phyloP scores from a whole-genome alignment of 805 yeast species.

The Saturnispora sekii region DNA sequence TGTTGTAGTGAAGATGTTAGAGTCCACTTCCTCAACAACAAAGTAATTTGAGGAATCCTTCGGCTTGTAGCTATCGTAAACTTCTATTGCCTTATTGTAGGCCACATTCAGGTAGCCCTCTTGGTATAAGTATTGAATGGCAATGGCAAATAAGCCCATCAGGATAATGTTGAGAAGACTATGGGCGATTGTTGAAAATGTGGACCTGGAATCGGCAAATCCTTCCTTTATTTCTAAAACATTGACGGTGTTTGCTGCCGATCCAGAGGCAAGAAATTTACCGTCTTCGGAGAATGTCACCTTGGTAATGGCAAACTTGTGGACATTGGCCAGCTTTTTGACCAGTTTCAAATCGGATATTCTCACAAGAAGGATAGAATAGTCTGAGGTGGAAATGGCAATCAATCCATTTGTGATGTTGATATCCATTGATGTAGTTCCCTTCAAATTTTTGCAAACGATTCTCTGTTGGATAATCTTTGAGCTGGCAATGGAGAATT shows the following conservation, averaged over 20 bases:
- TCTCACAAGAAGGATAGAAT: conserved; percentile 50
- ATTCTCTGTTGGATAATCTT: conserved; percentile 33
- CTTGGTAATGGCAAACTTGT: conserved; percentile 68
- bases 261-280: conserved; percentile 54
- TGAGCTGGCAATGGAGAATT: conserved; percentile 34
- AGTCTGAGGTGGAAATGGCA: conserved; percentile 57
- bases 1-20: neutral
- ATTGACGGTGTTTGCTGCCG: conserved; percentile 68
- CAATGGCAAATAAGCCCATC: conserved; percentile 18
- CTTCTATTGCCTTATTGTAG: conserved; percentile 15
- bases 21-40: conserved; percentile 24
- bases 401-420: conserved; percentile 30
- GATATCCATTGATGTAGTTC: conserved; percentile 46
- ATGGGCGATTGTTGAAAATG: conserved; percentile 20
- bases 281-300: conserved; percentile 65
- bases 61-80: conserved; percentile 19
- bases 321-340: conserved; percentile 50
- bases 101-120: conserved; percentile 22
- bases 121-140: conserved; percentile 21
- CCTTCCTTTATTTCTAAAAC: conserved; percentile 51
- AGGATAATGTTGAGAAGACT: conserved; percentile 19
- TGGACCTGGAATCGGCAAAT: conserved; percentile 33
- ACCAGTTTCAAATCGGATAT: conserved; percentile 41
- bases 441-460: conserved; percentile 40
- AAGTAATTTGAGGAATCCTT: conserved; percentile 28